phyloP scores from a whole-genome alignment of 1,139 yeast species.

The Protomyces arabidopsidicola region DNA sequence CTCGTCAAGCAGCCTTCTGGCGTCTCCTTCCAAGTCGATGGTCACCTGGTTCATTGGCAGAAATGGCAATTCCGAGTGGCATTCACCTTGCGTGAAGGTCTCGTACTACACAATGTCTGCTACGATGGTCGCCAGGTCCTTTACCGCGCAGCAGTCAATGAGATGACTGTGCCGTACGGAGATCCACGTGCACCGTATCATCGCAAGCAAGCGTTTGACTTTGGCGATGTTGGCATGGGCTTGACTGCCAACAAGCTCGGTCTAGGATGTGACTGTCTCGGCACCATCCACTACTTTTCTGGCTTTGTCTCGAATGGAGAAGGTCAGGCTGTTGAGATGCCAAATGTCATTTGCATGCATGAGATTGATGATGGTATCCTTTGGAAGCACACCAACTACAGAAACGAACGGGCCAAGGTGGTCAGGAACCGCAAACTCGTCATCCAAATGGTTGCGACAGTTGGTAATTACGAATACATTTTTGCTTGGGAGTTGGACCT shows the following conservation, averaged over 20 bases:
- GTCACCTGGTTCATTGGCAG: constrained; percentile 68
- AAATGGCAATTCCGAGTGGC: constrained; percentile 73
- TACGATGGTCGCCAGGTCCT: constrained; percentile 71
- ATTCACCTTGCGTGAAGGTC: constrained; percentile 79
- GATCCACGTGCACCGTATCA: constrained; percentile 74
- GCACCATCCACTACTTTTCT: constrained; percentile 74
- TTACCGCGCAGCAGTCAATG: constrained; percentile 67
- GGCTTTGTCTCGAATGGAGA: constrained; percentile 62
- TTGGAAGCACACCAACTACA: constrained; percentile 75
- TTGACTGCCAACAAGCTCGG: constrained; percentile 73
- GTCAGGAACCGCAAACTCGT: constrained; percentile 71
- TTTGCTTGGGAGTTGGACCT: constrained; percentile 76
- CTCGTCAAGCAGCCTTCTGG: constrained; percentile 75
- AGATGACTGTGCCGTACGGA: constrained; percentile 84
- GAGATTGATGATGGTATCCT: constrained; percentile 77
- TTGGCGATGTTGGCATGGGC: constrained; percentile 85
- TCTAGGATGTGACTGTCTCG: constrained; percentile 79
- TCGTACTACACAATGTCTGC: constrained; percentile 65
- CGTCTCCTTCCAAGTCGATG: constrained; percentile 65
- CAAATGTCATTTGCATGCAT: constrained; percentile 75
- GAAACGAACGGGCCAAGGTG: constrained; percentile 60
- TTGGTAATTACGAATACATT: constrained; percentile 80
- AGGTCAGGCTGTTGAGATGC: constrained; percentile 65
- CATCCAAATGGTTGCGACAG: constrained; percentile 73
- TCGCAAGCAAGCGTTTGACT: constrained; percentile 78